Base-by-base conservation (phyloP, 331 rosid species). In the Dryas integrifolia region DNA sequence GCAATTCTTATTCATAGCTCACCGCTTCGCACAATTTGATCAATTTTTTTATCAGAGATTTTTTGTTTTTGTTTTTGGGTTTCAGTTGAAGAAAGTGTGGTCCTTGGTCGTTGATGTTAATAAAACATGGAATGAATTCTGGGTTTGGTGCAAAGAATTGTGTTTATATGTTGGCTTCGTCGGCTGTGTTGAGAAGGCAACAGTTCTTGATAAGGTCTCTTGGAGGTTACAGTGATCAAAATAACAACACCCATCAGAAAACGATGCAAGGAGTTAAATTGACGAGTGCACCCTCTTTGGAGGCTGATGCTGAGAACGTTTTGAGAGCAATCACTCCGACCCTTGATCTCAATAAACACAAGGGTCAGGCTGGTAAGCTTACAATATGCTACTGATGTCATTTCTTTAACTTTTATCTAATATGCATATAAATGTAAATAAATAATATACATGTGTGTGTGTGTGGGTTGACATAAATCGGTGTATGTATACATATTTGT, bases 301-400 rank as follows among this genome's bases (percentile, higher is more conserved):
- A 90, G 82, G 92, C 82, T 59, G 90, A 87, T 83, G 87, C 86
- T 72, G 96, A 84, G 81, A 77, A 58, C 67, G 77, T 87, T 79
- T 48, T 90, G 65, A 50, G 86, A 67, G 84, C 86, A 66, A 88
- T 92, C 82, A 92, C 90, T 52, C 98, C 92, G 16, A 48, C 76
- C 55, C 87, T 92, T 85, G 90, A 90, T 82, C 78, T 64, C 26
- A 79, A 75, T 60, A 92, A 84, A 65, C 85, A 90, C 74, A 90
- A 92, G 86, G 97, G 98, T 72, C 92, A 88, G 72, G 96, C 93
- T 72, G 98, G 97, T 92, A 80, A 68, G 76, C 63, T 63, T 56
- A 59, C n/a, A 64, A 11, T 26, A 14, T 26, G 64, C 18, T 69
- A 50, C 14, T 15, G 45, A 4, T 69, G 30, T 44, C 40, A 15